Conservation (phyloP, 179 eudicot species). For the Heliamphora pulchella region DNA sequence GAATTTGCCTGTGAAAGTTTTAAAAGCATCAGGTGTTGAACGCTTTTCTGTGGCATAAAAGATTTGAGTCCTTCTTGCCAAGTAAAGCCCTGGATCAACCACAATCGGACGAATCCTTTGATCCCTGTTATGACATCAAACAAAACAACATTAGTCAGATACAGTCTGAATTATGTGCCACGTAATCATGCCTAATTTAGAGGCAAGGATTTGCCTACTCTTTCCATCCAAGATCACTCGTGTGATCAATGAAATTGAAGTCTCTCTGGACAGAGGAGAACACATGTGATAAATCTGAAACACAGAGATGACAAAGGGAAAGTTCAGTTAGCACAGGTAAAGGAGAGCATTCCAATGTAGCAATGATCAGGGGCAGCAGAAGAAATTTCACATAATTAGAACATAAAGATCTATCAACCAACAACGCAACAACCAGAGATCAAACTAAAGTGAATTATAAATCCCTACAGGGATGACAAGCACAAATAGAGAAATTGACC, state of each 20-base stretch:
- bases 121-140: conserved; percentile 31
- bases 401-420: neutral
- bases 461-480: no score
- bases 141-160: conserved; percentile 4
- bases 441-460: neutral
- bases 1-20: conserved; percentile 69
- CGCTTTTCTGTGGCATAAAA: conserved; percentile 77
- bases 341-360: neutral
- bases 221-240: conserved; percentile 91
- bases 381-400: neutral
- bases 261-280: conserved; percentile 69
- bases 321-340: conserved; percentile 12
- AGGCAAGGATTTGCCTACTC: conserved; percentile 51
- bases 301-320: neutral
- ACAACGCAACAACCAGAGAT: neutral
- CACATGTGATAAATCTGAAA: conserved; percentile 69
- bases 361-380: neutral
- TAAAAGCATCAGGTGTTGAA: conserved; percentile 71
- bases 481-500: no score
- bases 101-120: conserved; percentile 72
- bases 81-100: conserved; percentile 84
- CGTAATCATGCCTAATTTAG: conserved; percentile 8
- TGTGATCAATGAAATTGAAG: conserved; percentile 82
- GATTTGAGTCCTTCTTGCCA: conserved; percentile 70
- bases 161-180: neutral